These are phyloP conservation scores for Komagataella pseudopastoris DNA, from an alignment of 805 yeast genomes.

Conservation along the genomic window DNA sequence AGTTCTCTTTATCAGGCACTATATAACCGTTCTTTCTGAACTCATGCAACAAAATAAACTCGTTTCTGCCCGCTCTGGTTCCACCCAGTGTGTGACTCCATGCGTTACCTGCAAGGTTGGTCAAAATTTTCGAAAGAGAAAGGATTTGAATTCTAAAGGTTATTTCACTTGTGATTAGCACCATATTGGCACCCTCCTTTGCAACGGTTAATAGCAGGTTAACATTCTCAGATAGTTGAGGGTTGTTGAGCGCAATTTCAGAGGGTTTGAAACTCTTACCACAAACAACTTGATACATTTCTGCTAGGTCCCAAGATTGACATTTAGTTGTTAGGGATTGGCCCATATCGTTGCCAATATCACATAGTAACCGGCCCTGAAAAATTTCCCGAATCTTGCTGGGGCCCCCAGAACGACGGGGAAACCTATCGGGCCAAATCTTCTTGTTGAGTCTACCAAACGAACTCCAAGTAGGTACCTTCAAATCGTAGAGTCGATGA, in stretches of 20 bases:
- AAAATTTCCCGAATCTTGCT: conserved; percentile 48
- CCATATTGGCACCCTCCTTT: conserved; percentile 52
- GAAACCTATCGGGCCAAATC: conserved; percentile 67
- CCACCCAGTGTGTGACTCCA: conserved; percentile 95
- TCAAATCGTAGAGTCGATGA: conserved; percentile 66
- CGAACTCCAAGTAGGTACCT: conserved; percentile 64
- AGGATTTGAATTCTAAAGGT: conserved; percentile 77
- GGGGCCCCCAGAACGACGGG: conserved; percentile 23
- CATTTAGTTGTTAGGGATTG: conserved; percentile 84
- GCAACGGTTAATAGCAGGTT: conserved; percentile 54
- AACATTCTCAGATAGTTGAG: conserved; percentile 55
- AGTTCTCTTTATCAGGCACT: conserved; percentile 73
- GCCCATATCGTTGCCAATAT: conserved; percentile 89
- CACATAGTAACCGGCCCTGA: conserved; percentile 83
- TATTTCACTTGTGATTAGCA: conserved; percentile 60
- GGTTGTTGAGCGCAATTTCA: conserved; percentile 63
- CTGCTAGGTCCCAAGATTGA: conserved; percentile 87
- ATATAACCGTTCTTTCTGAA: conserved; percentile 68
- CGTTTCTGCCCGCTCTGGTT: conserved; percentile 93
- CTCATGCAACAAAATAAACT: conserved; percentile 84
- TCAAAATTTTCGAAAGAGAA: conserved; percentile 80
- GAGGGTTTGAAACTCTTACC: conserved; percentile 43
- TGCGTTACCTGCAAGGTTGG: conserved; percentile 91
- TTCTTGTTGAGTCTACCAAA: conserved; percentile 74
- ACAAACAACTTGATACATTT: conserved; percentile 79